phyloP scores from a whole-genome alignment of 2,329 filamentous ascomycete genomes.

The Nothophaeocryptopus gaeumannii region DNA sequence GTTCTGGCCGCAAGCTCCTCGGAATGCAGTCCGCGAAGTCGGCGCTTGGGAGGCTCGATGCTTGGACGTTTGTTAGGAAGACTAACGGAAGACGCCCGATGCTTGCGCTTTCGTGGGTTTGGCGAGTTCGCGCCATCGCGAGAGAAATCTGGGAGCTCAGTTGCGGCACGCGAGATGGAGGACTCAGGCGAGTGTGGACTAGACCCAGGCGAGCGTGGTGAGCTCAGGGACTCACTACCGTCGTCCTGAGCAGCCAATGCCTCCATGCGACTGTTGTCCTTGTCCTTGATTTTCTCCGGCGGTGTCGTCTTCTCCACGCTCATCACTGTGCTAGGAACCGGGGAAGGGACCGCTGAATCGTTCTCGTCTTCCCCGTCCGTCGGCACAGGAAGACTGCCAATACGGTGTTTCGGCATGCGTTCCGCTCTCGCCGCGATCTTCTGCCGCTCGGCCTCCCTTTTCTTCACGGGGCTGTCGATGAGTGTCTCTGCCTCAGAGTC shows the following conservation, averaged over 20 bases:
- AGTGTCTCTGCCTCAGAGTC: conserved; percentile 53
- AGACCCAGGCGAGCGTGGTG: conserved; percentile 28
- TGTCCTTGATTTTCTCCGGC: conserved; percentile 19
- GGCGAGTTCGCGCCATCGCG: conserved; percentile 26
- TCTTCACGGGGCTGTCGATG: conserved; percentile 44
- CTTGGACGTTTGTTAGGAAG: conserved; percentile 35
- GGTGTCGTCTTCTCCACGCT: conserved; percentile 23
- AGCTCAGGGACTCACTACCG: conserved; percentile 34
- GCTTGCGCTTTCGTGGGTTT: conserved; percentile 39
- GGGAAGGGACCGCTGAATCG: conserved; percentile 30
- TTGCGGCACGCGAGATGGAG: conserved; percentile 30
- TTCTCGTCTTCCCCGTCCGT: conserved; percentile 32
- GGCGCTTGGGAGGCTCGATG: conserved; percentile 28
- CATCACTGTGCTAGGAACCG: conserved; percentile 27
- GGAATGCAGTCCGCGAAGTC: conserved; percentile 29
- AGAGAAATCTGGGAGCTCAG: conserved; percentile 26
- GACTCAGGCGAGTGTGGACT: conserved; percentile 23
- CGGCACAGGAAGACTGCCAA: conserved; percentile 32
- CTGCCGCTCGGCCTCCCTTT: conserved; percentile 38
- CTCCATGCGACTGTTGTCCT: conserved; percentile 25
- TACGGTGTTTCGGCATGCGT: conserved; percentile 27
- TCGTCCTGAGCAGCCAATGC: conserved; percentile 21
- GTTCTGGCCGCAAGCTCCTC: conserved; percentile 23
- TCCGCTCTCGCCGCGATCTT: conserved; percentile 19
- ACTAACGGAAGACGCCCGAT: conserved; percentile 35